phyloP scores from a whole-genome alignment of 768 basidiomycete genomes.

The Naganishia friedmannii region DNA sequence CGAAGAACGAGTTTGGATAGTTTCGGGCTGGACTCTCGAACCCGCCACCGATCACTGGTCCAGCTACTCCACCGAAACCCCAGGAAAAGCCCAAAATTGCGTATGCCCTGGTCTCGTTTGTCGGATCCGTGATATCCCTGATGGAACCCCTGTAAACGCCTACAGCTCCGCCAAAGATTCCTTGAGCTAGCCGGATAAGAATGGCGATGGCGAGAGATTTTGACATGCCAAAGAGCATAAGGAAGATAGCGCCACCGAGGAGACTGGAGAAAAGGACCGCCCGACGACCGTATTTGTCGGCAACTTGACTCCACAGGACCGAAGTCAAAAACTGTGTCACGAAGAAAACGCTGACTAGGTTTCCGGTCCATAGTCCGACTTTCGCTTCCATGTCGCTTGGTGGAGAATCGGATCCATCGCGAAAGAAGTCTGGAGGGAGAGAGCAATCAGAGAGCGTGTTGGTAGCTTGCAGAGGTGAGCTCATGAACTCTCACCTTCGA shows the following conservation, averaged over 20 bases:
- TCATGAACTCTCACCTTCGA: constrained; percentile 60
- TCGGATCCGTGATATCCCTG: constrained; percentile 78
- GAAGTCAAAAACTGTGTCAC: constrained; percentile 94
- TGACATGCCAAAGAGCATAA: constrained; percentile 10
- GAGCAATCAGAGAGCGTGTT: neutral
- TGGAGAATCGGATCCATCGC: constrained; percentile 55
- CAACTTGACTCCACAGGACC: constrained; percentile 92
- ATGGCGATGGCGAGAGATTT: constrained; percentile 71
- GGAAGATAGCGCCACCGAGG: constrained; percentile 69
- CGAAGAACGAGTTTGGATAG: constrained; percentile 72
- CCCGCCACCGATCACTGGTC: constrained; percentile 62
- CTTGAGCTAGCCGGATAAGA: constrained; percentile 79
- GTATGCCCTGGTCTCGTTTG: constrained; percentile 67
- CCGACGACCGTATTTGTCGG: constrained; percentile 83
- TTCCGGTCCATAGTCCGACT: constrained; percentile 84
- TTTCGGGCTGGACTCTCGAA: constrained; percentile 67
- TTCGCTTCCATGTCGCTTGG: constrained; percentile 73
- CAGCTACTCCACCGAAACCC: constrained; percentile 9
- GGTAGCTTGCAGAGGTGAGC: too few species aligned
- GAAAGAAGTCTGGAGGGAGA: constrained; percentile 44
- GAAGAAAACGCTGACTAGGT: constrained; percentile 94
- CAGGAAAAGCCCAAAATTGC: neutral
- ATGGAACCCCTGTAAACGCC: constrained; percentile 66
- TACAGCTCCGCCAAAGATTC: constrained; percentile 63
- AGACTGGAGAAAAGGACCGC: constrained; percentile 79